phyloP scores from a whole-genome alignment of 2,329 filamentous ascomycete species.

The Calycina herbarum region DNA sequence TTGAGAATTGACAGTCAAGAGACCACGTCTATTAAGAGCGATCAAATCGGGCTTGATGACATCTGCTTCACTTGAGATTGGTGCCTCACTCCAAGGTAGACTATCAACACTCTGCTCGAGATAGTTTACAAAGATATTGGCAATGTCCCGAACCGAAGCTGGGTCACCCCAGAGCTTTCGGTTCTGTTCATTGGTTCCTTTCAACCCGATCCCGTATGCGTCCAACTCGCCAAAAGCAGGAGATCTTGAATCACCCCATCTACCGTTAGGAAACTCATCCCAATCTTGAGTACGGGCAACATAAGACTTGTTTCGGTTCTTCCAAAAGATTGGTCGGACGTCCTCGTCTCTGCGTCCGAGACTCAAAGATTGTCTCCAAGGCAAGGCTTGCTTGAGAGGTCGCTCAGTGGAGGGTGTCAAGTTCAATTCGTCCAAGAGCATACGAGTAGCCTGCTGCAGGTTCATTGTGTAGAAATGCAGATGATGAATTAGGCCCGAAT shows the following conservation, averaged over 20 bases:
- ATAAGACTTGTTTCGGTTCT: conserved; percentile 94
- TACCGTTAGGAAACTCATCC: conserved; percentile 98
- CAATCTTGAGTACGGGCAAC: conserved; percentile 94
- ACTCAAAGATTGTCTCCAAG: conserved; percentile 93
- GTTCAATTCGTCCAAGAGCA: conserved; percentile 87
- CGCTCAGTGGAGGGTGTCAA: conserved; percentile 76
- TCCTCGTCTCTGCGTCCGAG: conserved; percentile 89
- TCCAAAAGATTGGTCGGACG: conserved; percentile 97
- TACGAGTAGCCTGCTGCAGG: conserved; percentile 86
- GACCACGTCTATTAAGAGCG: conserved; percentile 78
- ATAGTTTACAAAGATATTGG: conserved; percentile 81
- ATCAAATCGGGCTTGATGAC: conserved; percentile 76
- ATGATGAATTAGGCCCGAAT: conserved; percentile 75
- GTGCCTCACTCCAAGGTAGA: conserved; percentile 90
- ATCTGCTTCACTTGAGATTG: conserved; percentile 80
- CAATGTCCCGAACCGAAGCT: conserved; percentile 74
- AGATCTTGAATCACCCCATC: conserved; percentile 96
- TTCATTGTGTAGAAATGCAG: conserved; percentile 99
- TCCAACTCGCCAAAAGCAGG: conserved; percentile 96
- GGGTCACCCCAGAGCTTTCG: conserved; percentile 93
- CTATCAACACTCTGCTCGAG: conserved; percentile 77
- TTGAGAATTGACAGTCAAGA: conserved; percentile 97
- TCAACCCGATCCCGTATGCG: conserved; percentile 89
- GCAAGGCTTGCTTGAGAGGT: conserved; percentile 84
- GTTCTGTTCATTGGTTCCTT: conserved; percentile 94